Base-by-base conservation (phyloP, 768 basidiomycete species). In the Pholiota microspora region DNA sequence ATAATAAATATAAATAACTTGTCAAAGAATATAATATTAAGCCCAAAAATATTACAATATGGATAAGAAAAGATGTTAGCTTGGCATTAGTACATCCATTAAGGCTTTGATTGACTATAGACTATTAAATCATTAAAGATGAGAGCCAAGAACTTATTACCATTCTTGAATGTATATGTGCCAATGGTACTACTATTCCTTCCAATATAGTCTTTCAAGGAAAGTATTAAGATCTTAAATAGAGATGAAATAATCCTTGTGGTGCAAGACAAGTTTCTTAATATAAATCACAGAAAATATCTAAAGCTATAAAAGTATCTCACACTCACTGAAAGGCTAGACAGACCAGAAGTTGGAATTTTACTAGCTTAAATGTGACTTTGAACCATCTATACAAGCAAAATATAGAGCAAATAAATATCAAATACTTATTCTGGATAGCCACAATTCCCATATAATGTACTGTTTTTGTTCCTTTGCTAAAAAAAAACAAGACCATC, bases 81-180 rank as follows among this genome's bases (percentile, higher is more conserved):
- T 31, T 12, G 31, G 31, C 12, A 31, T 31, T 12, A 12, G 31
- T 6, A 12, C 31, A 6, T 6, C 6, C 6, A 12, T 31, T 12
- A 31, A 31, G 31, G 31, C 31, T 6, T 31, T 31, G 31, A 31
- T 31, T 31, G 31, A 31, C 12, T 12, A 31, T 12, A 31, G 7
- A 31, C 31, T 6, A 31, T 12, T 12, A 31, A 31, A 6, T 31
- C 12, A 31, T 31, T 31, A 12, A 31, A 31, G 31, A 31, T 31
- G 60, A 50, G 8, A 70, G 71, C 49, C 61, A 68, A 1, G 74
- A 79, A 55, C 66, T 78, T 0, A 70, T 81, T 10, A 80, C 77
- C 0, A 59, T 79, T 18, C 73, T 81, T 36, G 74, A 80, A 55
- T 62, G 64, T 55, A 56, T 77, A 2, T 73, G 69, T 45, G 71